Evolutionary conservation across 2,329 filamentous ascomycete species (phyloP).

Genomic region (Botrytis hyacinthi): DNA sequence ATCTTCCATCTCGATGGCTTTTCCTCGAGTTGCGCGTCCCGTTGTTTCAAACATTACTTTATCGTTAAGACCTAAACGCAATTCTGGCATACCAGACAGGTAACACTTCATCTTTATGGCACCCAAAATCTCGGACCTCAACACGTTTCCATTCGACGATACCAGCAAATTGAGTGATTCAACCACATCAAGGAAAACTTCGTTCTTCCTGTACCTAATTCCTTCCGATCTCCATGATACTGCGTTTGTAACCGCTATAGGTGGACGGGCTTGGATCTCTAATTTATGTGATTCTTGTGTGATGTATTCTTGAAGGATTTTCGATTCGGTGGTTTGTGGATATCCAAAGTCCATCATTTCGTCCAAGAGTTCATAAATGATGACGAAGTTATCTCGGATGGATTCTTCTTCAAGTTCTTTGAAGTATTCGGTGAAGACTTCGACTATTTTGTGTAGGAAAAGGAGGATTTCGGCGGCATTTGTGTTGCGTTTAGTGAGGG

Average conservation of each 20-base stretch:
- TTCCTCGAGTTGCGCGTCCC: constrained; percentile 86
- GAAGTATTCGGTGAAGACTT: constrained; percentile 99
- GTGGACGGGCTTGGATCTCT: constrained; percentile 91
- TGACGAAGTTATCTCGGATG: constrained; percentile 98
- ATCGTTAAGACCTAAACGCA: constrained; percentile 92
- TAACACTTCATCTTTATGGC: constrained; percentile 99
- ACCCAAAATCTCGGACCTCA: constrained; percentile 93
- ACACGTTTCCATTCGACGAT: constrained; percentile 88
- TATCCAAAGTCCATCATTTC: constrained; percentile 99
- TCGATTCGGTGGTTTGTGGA: constrained; percentile 95
- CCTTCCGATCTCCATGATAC: constrained; percentile 98
- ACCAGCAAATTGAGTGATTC: constrained; percentile 96
- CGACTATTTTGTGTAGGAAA: constrained; percentile 96
- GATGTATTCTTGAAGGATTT: constrained; percentile 99
- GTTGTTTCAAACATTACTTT: constrained; percentile 99
- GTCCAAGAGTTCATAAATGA: constrained; percentile 97
- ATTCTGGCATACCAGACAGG: constrained; percentile 94
- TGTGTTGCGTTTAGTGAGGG: constrained; percentile 96
- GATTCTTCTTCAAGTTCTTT: constrained; percentile 98
- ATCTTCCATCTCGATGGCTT: constrained; percentile 99
- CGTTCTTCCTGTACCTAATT: constrained; percentile 98
- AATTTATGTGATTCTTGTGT: constrained; percentile 99
- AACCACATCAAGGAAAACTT: constrained; percentile 96
- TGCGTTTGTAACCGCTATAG: constrained; percentile 96
- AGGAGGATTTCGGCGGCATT: constrained; percentile 98